Percentiles rank a stretch among this genome's conserved stretches.
Evolutionary conservation across 352 stramenopile genomes (phyloP).

Genomic region (Poterioochromonas sp.): DNA sequence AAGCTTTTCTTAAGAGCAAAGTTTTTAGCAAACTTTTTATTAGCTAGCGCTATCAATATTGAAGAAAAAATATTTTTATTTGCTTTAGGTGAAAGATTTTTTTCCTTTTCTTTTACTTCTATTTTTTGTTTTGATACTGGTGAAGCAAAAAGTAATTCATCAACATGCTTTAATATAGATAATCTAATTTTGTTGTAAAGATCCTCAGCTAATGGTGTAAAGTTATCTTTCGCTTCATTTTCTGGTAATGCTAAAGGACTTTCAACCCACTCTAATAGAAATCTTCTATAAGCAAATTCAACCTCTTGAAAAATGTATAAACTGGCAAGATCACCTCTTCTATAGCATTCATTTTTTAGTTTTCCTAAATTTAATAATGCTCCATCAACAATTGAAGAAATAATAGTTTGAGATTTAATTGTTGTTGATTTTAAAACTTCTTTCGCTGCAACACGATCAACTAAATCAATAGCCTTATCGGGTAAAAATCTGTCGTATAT

Average conservation of each 20-base stretch:
- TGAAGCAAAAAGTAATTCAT: slow-evolving; percentile 1
- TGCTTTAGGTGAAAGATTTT: slow-evolving; percentile 30
- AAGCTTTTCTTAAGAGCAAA: not conserved
- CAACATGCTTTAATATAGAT: not conserved
- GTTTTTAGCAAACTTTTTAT: not conserved
- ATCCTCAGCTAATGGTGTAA: not conserved
- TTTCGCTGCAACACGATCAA: slow-evolving; percentile 78
- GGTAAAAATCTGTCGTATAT: slow-evolving; percentile 85
- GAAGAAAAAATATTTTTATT: slow-evolving; percentile 3
- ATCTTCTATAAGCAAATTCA: not conserved
- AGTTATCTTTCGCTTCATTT: not conserved
- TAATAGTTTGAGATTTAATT: not conserved
- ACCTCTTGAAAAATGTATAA: slow-evolving; percentile 4
- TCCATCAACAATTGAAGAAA: not conserved
- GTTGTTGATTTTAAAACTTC: not conserved
- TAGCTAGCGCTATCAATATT: not conserved
- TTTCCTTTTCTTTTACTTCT: slow-evolving; percentile 30
- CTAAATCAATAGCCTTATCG: slow-evolving; percentile 89
- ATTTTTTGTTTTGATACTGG: slow-evolving; percentile 6
- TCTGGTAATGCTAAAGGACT: not conserved
- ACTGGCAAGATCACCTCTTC: not conserved
- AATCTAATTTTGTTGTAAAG: not conserved
- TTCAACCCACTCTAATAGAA: slow-evolving; percentile 1
- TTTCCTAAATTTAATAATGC: not conserved
- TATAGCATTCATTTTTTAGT: not conserved